Evolutionary conservation across 176 grass and related monocot genomes (phyloP), one percentile per base, ranked within the genome.

Genomic region (Raddia guianensis): DNA sequence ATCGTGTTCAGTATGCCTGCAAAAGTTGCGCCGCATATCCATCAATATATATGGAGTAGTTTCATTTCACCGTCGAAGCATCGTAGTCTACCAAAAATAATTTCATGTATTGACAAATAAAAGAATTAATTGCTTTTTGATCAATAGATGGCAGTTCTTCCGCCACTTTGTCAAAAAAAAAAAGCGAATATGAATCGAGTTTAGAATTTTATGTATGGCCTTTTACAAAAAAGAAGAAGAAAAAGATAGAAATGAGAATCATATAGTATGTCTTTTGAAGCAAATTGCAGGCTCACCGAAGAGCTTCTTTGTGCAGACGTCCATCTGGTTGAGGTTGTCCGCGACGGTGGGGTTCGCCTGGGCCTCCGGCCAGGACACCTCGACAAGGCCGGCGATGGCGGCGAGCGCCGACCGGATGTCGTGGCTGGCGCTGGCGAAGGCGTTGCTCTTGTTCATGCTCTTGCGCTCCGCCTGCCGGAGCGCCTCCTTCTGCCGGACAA

Each of bases 371-470:
- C 43, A 72, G 13, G 78, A 85, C 20, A 90, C 27, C 44, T 92
- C 83, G 2, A 97, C 58, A 15, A 97, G 68, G 0, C 87, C 85
- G 13, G 59, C 50, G 6, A 97, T 85, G 47, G 68, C 79, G 5
- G 86, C 56, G 0, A 97, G 85, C 32, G 87, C 65, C 18, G 87
- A 92, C 0, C 90, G 87, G 14, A 92, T 84, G 58, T 97, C 92
- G 15, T 97, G 95, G 66, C 87, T 97, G 33, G 89, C 90, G 34
- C 77, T 77, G 32, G 83, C 77, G 51, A 97, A 88, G 15, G 95
- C 87, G n/a, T 94, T 86, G 78, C 85, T 97, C 76, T 97, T 97
- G 72, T 97, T 97, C 94, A 94, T 90, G 64, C 87, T 92, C 73
- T 92, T 97, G 58, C 85, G 85, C 76, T 97, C 95, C 32, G 89